phyloP scores from a whole-genome alignment of 768 basidiomycete genomes.

The Leccinum barrowsii region DNA sequence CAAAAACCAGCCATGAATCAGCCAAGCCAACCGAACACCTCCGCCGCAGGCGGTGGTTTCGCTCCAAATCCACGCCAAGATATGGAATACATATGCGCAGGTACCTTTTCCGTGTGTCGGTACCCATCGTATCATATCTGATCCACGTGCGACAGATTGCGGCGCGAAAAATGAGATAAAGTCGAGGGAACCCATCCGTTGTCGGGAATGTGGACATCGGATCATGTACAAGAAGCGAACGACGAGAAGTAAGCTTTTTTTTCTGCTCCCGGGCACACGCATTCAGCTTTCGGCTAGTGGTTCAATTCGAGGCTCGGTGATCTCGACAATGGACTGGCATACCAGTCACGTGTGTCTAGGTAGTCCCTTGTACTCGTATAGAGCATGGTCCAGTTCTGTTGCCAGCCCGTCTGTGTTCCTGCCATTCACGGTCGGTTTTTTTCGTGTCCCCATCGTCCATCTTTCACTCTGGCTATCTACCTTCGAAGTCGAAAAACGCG shows the following conservation, averaged over 20 bases:
- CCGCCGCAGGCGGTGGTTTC: constrained; percentile 32
- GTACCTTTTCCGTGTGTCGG: constrained; percentile 37
- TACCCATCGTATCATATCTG: constrained; percentile 7
- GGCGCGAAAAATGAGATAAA: constrained; percentile 90
- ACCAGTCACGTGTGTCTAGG: not conserved
- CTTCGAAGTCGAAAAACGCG: not conserved
- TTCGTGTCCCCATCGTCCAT: no score
- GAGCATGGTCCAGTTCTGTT: not conserved
- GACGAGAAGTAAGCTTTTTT: constrained; percentile 68
- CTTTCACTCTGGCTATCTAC: no score
- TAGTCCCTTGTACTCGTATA: not conserved
- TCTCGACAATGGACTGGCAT: not conserved
- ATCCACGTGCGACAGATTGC: constrained; percentile 57
- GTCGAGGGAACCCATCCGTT: constrained; percentile 89
- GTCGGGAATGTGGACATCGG: constrained; percentile 94
- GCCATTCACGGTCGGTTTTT: not conserved
- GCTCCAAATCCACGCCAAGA: constrained; percentile 46
- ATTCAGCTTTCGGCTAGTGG: constrained; percentile 23
- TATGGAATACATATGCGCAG: constrained; percentile 87
- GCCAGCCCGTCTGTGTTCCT: not conserved
- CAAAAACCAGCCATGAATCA: constrained; percentile 36
- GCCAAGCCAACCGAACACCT: constrained; percentile 29
- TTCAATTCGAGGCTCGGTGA: constrained; percentile 34
- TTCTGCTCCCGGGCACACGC: not conserved
- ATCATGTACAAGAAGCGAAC: constrained; percentile 99